Base-by-base conservation (phyloP, 23 red algal genomes). In the Gracilaria domingensis region DNA sequence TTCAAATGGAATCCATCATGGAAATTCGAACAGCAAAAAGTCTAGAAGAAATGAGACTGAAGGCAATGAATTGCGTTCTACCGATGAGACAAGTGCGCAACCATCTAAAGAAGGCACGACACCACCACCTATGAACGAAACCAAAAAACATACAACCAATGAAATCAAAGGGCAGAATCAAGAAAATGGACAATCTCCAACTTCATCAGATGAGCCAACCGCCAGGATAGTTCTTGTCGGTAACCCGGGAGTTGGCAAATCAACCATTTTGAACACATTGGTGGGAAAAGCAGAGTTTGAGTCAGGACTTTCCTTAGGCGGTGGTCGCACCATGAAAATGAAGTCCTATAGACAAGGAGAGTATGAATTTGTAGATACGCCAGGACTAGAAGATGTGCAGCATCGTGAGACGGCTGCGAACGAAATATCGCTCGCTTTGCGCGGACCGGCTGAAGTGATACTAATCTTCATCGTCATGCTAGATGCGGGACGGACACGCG, bases 221-320 rank as follows among this genome's bases (percentile, higher is more conserved):
- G 12, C 16, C 33, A 35, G 25, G 16, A 21, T 72, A 5, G 1
- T 72, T 37, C 32, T 72, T 14, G 25, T 40, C 16, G 66, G 66
- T 12, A 72, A 72, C 16, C 66, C 66, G 37, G 66, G 66, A 14
- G 66, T 72, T 72, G 66, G 66, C 8, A 72, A 72, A 72, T 72
- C 66, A 72, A 72, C 66, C 1, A 72, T 72, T 72, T 12, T 40
- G 14, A 72, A 72, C 37, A 72, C 66, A 17, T 72, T 72, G 66
- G 37, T 72, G 66, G 66, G 66, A 72, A 14, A 25, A 2, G 66
- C 37, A 21, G 66, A 35, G 37, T 72, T 72, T 25, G 66, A 72
- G 25, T 37, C 33, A 2, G 66, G 66, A 25, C 32, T 72, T 72
- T 37, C 33, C 20, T 40, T 14, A 14, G 66, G 66, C 1, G 14